Base-by-base conservation (phyloP, 164 flowering plant genomes). In the Berberis vulgaris region DNA sequence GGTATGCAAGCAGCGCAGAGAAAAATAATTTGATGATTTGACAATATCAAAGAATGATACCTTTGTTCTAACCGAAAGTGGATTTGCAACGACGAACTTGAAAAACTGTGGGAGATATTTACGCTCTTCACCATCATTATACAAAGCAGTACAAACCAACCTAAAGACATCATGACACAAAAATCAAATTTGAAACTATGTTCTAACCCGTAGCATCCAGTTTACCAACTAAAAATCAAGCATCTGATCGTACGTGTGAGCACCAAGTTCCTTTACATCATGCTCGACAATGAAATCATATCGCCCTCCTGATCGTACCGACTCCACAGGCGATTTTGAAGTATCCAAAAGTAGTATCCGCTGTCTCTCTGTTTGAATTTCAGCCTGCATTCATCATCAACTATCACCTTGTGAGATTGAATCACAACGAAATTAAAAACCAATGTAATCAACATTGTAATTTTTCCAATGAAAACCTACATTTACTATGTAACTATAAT, bases 271-370 rank as follows among this genome's bases (percentile, higher is more conserved):
- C 73, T 94, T 94, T 50, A 94, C 96, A 74, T 94, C 97, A 78
- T 94, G 99, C 62, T 94, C 99, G 54, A 94, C 96, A 73, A 94
- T 94, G 65, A 94, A 94, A 80, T 94, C 99, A 73, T 94, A 94
- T 45, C 97, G 89, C 3, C 99, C 99, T 9, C 94, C 97, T 3
- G 97, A 83, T 59, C 97, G 85, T 74, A 94, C 86, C 0, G 96
- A 69, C 74, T 89, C 97, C 49, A 94, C 96, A 7, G 99, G 96
- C 47, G 96, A 78, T 74, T 91, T 94, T 57, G 97, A 79, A 45
- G 97, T 89, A 79, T 94, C 99, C 61, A 89, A 56, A 47, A 94
- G 89, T 59, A 89, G 69, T 61, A 94, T 76, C 59, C 96, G 83
- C 78, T 94, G 99, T 69, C 79, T 85, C 69, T 94, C 99, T 43